These are phyloP conservation scores for Tympanopsis confertula DNA, from an alignment of 2,329 filamentous ascomycete species.

Conservation along the genomic window DNA sequence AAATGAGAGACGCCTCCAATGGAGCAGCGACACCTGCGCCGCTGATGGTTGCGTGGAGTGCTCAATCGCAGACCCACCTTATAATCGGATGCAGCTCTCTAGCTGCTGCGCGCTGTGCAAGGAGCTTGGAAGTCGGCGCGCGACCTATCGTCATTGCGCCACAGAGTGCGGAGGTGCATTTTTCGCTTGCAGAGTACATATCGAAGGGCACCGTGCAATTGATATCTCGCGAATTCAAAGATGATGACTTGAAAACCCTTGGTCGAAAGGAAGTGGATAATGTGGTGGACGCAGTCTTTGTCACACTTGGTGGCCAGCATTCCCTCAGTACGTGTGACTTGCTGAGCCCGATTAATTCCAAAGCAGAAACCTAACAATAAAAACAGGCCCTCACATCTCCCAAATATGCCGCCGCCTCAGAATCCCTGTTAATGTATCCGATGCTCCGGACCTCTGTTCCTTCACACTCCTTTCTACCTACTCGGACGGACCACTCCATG, in stretches of 20 bases:
- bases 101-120: constrained; percentile 70
- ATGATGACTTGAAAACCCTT: constrained; percentile 60
- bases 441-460: constrained; percentile 74
- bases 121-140: constrained; percentile 73
- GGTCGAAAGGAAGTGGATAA: constrained; percentile 68
- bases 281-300: constrained; percentile 85
- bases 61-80: constrained; percentile 55
- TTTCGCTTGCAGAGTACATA: constrained; percentile 47
- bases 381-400: constrained; percentile 54
- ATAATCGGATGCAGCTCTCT: constrained; percentile 79
- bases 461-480: constrained; percentile 85
- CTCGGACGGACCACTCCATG: constrained; percentile 79
- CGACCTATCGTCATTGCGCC: constrained; percentile 69
- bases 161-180: constrained; percentile 44
- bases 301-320: constrained; percentile 47
- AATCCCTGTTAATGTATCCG: constrained; percentile 87
- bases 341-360: background rate
- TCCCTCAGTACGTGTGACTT: constrained; percentile 17
- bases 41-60: background rate
- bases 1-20: too few species aligned
- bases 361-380: background rate
- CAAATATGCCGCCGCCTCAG: constrained; percentile 64
- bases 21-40: too few species aligned
- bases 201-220: constrained; percentile 57
- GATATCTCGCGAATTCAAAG: constrained; percentile 54